Base-by-base conservation (phyloP, 805 yeast genomes). In the Ogataea neopini region DNA sequence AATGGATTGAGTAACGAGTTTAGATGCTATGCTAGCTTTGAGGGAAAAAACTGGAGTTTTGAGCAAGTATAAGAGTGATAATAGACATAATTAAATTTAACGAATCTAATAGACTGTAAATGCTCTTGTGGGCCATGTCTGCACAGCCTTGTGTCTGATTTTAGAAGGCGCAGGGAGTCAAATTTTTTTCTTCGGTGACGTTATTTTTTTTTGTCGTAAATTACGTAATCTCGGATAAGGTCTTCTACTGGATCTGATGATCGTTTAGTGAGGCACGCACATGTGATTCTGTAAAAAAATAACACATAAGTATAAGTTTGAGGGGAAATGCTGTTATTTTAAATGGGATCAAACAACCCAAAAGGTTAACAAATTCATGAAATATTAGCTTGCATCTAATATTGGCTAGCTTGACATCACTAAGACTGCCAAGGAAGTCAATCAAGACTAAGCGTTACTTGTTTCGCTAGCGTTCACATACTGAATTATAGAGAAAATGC, bases 1-100 rank as follows among this genome's bases (percentile, higher is more conserved):
- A 86, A 87, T 58, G 96, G 96, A 0, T 73, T 90, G 50, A 84
- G 91, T 60, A 90, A 90, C 62, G 97, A 90, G 66, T 90, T 88
- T 66, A 72, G 87, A 58, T 89, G 96, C 58, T 90, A 88, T 61
- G 88, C 96, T 1, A 76, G 81, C 30, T 88, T 78, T 57, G 94
- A 86, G 62, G 79, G 94, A 49, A 58, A 65, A 2, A 64, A 73
- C 45, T 88, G 96, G 96, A 76, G 71, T 49, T 84, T 76, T 56
- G 60, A 29, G 15, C 29, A 36, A 40, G 35, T 9, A 28, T 6
- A 3, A 15, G 20, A n/a, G 15, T 19, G 35, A 40, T 40, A 28
- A 32, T 17, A 32, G 35, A 10, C 15, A 32, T n/a, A 13, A 15
- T n/a, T 15, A 6, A n/a, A 32, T n/a, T 15, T n/a, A n/a, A 32